phyloP scores from a whole-genome alignment of 306 rosid genomes.

The Pterocarpus santalinus region DNA sequence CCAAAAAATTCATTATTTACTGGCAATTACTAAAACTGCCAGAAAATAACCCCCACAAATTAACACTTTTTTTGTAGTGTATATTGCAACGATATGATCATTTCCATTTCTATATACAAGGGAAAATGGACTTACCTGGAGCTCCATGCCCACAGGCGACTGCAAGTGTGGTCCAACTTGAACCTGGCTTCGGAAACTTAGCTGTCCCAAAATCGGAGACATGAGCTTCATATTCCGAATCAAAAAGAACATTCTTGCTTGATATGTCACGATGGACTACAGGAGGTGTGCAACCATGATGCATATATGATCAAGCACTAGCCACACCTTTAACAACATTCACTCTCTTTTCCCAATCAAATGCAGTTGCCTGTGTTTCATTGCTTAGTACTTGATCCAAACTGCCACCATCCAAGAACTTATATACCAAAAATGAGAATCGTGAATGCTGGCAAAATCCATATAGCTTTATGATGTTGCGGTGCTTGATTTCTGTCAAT shows the following conservation, averaged over 20 bases:
- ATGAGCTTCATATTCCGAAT: slow-evolving; percentile 26
- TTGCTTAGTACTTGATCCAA: slow-evolving; percentile 17
- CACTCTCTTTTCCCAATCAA: slow-evolving; percentile 49
- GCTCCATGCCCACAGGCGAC: slow-evolving; percentile 41
- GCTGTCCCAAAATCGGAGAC: slow-evolving; percentile 44
- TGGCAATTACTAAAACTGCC: no score
- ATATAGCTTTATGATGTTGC: slow-evolving; percentile 32
- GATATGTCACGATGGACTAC: slow-evolving; percentile 38
- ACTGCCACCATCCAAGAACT: slow-evolving; percentile 42
- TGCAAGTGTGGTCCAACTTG: slow-evolving; percentile 33
- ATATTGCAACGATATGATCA: background rate
- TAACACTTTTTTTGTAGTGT: no score
- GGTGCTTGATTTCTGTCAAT: slow-evolving; percentile 21
- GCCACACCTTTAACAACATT: slow-evolving; percentile 45
- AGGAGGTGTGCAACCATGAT: slow-evolving; percentile 40
- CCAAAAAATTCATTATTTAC: no score
- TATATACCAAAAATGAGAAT: slow-evolving; percentile 31
- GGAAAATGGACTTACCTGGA: slow-evolving; percentile 21
- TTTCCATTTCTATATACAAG: background rate
- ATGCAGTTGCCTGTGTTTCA: slow-evolving; percentile 7
- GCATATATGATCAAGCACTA: slow-evolving; percentile 40
- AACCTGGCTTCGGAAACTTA: background rate
- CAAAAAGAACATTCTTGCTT: slow-evolving; percentile 33
- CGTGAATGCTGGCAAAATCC: slow-evolving; percentile 24
- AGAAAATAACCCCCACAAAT: no score